A percentile compares a stretch with the other conserved stretches of the same genome.
These are phyloP conservation scores for Elasticomyces elasticus DNA, from an alignment of 495 filamentous ascomycete genomes.

Conservation along the genomic window DNA sequence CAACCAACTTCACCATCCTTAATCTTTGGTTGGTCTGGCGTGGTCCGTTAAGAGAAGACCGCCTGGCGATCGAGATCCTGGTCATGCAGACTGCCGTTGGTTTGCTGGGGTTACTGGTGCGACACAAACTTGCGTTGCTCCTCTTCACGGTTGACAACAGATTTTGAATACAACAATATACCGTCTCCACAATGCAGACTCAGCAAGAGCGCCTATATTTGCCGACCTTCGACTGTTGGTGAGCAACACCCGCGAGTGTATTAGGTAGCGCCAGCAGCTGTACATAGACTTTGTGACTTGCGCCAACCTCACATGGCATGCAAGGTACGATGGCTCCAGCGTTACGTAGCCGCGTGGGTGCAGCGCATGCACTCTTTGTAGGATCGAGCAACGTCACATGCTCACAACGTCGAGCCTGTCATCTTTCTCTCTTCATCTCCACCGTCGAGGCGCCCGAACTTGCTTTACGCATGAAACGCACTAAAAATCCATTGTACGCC, in stretches of 20 bases:
- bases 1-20: slow-evolving; percentile 81
- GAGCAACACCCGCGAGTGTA: neutral
- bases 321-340: neutral
- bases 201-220: too few relatives aligned
- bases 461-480: neutral
- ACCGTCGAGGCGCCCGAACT: neutral
- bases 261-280: neutral
- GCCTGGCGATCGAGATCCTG: slow-evolving; percentile 65
- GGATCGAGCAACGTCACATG: neutral
- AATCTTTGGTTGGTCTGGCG: slow-evolving; percentile 96
- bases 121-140: slow-evolving; percentile 73
- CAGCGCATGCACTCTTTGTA: neutral
- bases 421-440: neutral
- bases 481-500: too few relatives aligned
- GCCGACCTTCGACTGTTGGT: neutral
- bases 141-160: slow-evolving; percentile 80
- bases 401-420: neutral
- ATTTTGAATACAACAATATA: slow-evolving; percentile 13
- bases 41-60: slow-evolving; percentile 82
- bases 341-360: neutral
- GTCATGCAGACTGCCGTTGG: slow-evolving; percentile 63
- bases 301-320: slow-evolving; percentile 3
- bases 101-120: slow-evolving; percentile 68
- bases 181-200: too few relatives aligned
- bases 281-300: slow-evolving; percentile 2